phyloP scores from a whole-genome alignment of 495 filamentous ascomycete species.

The Hypoxylon subgilvum region DNA sequence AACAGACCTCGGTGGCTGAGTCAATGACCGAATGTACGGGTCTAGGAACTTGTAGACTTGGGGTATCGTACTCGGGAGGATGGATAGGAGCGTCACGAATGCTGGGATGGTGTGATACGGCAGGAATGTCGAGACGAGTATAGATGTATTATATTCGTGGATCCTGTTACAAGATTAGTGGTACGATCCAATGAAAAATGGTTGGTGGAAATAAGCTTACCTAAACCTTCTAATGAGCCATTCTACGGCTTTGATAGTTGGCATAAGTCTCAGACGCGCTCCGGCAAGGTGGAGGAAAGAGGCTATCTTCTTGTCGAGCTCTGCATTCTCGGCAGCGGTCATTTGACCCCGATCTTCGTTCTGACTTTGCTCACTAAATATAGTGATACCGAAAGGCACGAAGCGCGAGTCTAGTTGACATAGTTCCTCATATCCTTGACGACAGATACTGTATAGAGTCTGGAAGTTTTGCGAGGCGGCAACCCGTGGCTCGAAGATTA shows the following conservation, averaged over 20 bases:
- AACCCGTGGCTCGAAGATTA: constrained; percentile 83
- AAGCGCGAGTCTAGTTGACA: constrained; percentile 84
- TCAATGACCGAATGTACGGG: constrained; percentile 78
- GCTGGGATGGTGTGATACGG: constrained; percentile 86
- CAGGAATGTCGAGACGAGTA: constrained; percentile 83
- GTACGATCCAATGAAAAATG: neutral
- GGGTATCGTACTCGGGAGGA: constrained; percentile 74
- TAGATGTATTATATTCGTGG: constrained; percentile 85
- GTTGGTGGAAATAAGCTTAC: constrained; percentile 56
- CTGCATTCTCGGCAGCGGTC: constrained; percentile 77
- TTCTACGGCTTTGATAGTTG: constrained; percentile 87
- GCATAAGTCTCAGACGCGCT: constrained; percentile 76
- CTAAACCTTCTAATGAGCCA: constrained; percentile 92
- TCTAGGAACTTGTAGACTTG: constrained; percentile 80
- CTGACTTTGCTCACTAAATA: constrained; percentile 94
- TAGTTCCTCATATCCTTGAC: constrained; percentile 87
- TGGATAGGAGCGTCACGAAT: constrained; percentile 80
- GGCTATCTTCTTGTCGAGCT: constrained; percentile 77
- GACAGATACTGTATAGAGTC: constrained; percentile 81
- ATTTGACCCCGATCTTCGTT: constrained; percentile 82
- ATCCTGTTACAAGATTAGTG: constrained; percentile 63
- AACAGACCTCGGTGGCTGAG: constrained; percentile 75
- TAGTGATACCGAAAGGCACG: constrained; percentile 64
- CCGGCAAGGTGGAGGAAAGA: constrained; percentile 80
- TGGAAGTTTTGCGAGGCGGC: constrained; percentile 88